Base-by-base conservation (phyloP, 2,329 filamentous ascomycete species). In the Aureobasidium zeae region DNA sequence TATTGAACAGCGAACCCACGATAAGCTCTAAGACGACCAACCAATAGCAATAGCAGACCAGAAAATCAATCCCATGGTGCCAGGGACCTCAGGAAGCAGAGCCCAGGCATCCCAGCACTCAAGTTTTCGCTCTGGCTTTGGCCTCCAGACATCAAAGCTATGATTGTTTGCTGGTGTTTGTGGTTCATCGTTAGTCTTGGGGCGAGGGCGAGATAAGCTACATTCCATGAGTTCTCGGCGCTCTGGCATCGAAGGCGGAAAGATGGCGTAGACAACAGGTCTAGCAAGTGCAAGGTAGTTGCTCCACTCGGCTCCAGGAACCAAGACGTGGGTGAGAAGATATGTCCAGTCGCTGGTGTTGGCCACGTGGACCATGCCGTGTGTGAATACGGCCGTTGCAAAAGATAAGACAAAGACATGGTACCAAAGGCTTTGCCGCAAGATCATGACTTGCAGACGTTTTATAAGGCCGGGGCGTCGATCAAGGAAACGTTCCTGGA, bases 181-280 rank as follows among this genome's bases (percentile, higher is more conserved):
- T 44, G 24, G 9, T 35, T 28, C n/a, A 16, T 12, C 15, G 34
- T 44, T 9, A n/a, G 8, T 17, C 9, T 44, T 19, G 20, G 24
- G 31, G 30, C 31, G 33, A 10, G 73, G 72, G 48, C 72, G 65
- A 3, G 71, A 71, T 10, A 74, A 65, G 51, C 79, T 75, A 5
- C 75, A 65, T 2, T 65, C 59, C 35, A 81, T 61, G 12, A 81
- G 59, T 3, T 75, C 67, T 53, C 78, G 70, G 12, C 77, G 68
- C 21, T 76, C 71, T 0, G 75, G 73, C 62, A 77, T 70, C 2
- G 54, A 60, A 0, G 77, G 77, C 0, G 77, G 77, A 49, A 72
- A 72, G 43, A 80, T 71, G 17, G 75, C 73, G 53, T 81, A 81
- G 1, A 66, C 64, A 32, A 81, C 66, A 0, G 77, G 77, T 8